Base-by-base conservation (phyloP, 345 rosid species). In the Hibiscus mutabilis region DNA sequence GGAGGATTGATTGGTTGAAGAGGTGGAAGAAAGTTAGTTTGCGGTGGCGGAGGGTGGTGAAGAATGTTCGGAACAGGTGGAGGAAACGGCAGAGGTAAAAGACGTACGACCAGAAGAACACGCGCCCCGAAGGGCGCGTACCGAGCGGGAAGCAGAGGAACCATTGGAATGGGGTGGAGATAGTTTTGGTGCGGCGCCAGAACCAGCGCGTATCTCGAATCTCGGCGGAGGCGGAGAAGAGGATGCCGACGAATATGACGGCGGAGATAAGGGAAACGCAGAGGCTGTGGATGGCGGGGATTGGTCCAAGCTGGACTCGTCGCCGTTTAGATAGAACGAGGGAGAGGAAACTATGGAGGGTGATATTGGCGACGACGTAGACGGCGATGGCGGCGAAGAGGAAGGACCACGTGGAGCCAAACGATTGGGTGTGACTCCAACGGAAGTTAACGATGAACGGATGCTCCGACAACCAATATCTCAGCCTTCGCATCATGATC, bases 61-160 rank as follows among this genome's bases (percentile, higher is more conserved):
- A 79, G 84, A 91, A 84, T 0, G 97, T 94, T 0, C 93, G 90
- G 58, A 79, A 31, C 75, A 94, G 82, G 81, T 94, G 98, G 69
- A 94, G 88, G 77, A 81, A 94, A 2, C 98, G 84, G 19, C 92
- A 87, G 77, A 94, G 89, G 78, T 94, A 94, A 75, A 90, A 94
- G 46, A 82, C 79, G 82, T 94, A 94, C 0, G 97, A 94, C 97
- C 98, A 94, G 87, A 91, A 94, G 80, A 91, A 94, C 15, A 94
- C 98, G 73, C 98, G 97, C 0, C 98, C 97, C 0, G 98, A 94
- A 0, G 98, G 93, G n/a, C 97, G 90, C 15, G 95, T 91, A 5
- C 98, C 98, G 3, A 94, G 82, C 0, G 98, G 98, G 85, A 94
- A 94, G 63, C 98, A 94, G 75, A 94, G 93, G 73, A 94, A 86